Base-by-base conservation (phyloP, 345 rosid species). In the Sapria himalayana region DNA sequence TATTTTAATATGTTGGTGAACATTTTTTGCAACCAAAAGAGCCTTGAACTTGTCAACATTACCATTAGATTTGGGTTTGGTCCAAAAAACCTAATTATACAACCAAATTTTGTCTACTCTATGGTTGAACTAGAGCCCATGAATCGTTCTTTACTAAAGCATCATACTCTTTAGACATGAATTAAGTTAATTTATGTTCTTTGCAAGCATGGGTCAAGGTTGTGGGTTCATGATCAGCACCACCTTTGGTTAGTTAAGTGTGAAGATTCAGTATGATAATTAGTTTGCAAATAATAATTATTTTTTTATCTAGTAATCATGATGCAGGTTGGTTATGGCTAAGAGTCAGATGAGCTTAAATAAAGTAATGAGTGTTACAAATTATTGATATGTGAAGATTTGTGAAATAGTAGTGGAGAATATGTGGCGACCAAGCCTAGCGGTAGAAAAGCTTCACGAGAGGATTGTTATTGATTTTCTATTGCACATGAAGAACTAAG, bases 61-160 rank as follows among this genome's bases (percentile, higher is more conserved):
- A 7, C 17, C 16, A 38, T 14, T 29, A 1, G 9, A 21, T 1
- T 18, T 40, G 11, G 5, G 23, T 4, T 17, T 40, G 3, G 10
- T 12, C 15, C 24, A 20, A 21, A 40, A 40, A 40, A 40, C 16
- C 24, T 29, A 40, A 20, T 40, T 40, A 20, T 29, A 40, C 1
- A 1, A 40, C 25, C 7, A 40, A 1, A 21, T 40, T 40, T 3
- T 19, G 18, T 4, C 13, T 17, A 14, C 27, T n/a, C 11, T 19
- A 25, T 1, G 44, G 25, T 17, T 25, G 1, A 4, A 40, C 44
- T 12, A 40, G 24, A 15, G 11, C 24, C 44, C 25, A 40, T 18
- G 24, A 20, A 14, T 8, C 25, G n/a, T n/a, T n/a, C n/a, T n/a
- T n/a, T n/a, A n/a, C n/a, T n/a, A n/a, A n/a, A n/a, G n/a, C n/a